Conservation (phyloP, 2,329 filamentous ascomycete genomes). For the Fusarium abutilonis region DNA sequence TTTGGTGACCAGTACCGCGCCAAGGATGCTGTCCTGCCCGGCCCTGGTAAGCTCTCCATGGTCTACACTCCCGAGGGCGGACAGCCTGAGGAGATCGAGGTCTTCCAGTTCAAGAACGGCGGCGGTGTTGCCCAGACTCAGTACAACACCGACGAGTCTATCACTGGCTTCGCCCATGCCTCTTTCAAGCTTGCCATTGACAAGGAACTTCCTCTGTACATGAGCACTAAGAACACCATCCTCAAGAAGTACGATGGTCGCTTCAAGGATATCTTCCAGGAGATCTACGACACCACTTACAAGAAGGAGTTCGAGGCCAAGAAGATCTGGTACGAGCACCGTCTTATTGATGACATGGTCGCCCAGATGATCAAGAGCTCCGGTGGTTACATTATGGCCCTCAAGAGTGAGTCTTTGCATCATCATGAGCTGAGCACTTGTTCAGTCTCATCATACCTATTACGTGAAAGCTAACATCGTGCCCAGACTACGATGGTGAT, state of each 20-base stretch:
- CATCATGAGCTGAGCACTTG: constrained; percentile 13
- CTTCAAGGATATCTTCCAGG: constrained; percentile 99
- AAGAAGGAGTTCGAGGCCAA: constrained; percentile 88
- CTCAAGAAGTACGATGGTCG: constrained; percentile 98
- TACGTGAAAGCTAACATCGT: constrained; percentile 26
- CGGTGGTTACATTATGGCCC: constrained; percentile 95
- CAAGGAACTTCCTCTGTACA: constrained; percentile 93
- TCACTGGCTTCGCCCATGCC: constrained; percentile 92
- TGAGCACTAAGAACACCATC: constrained; percentile 99
- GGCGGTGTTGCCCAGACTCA: constrained; percentile 93
- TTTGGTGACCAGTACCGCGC: constrained; percentile 99
- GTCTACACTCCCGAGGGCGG: constrained; percentile 90
- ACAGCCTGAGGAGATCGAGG: constrained; percentile 84
- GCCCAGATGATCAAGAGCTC: constrained; percentile 99
- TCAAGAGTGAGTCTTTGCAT: constrained; percentile 80
- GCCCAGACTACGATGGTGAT: constrained; percentile 93
- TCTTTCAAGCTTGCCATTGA: constrained; percentile 94
- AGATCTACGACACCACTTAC: constrained; percentile 90
- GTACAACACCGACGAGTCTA: constrained; percentile 98
- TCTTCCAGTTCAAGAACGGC: constrained; percentile 86
- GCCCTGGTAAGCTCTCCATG: constrained; percentile 90
- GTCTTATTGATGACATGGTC: constrained; percentile 99
- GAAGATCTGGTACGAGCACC: constrained; percentile 99
- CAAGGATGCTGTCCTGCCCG: constrained; percentile 86
- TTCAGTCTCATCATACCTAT: constrained; percentile 1